A percentile compares a stretch with the other conserved stretches of the same genome.
These are phyloP conservation scores for Ganoderma sinense DNA, from an alignment of 1,284 basidiomycete genomes.

Conservation along the genomic window DNA sequence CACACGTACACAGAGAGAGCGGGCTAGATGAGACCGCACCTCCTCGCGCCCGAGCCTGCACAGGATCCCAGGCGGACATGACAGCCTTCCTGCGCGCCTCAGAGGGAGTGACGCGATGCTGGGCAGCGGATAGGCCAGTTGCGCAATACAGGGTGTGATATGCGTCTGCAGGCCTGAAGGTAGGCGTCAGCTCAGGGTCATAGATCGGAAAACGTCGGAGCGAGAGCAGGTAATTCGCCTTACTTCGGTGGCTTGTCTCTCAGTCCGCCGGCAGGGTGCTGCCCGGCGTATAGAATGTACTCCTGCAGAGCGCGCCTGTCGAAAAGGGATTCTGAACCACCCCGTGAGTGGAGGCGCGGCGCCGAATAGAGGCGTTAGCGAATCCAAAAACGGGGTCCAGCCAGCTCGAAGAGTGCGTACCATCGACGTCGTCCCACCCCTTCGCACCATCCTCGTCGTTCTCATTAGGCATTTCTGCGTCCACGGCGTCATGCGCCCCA, in stretches of 20 bases:
- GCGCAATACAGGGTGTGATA: conserved; percentile 95
- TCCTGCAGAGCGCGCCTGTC: conserved; percentile 83
- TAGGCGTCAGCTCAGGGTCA: conserved; percentile 9
- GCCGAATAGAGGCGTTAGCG: neutral
- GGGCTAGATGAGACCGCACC: conserved; percentile 36
- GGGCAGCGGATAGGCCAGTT: conserved; percentile 87
- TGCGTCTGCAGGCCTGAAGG: conserved; percentile 73
- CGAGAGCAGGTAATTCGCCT: conserved; percentile 15
- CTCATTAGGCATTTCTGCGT: conserved; percentile 41
- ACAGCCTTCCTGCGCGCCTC: conserved; percentile 51
- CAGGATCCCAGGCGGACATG: conserved; percentile 50
- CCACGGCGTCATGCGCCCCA: conserved; percentile 26
- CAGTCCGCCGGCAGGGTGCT: conserved; percentile 86
- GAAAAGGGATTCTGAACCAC: conserved; percentile 56
- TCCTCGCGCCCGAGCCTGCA: conserved; percentile 29
- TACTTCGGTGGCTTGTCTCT: conserved; percentile 96
- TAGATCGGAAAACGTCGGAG: neutral
- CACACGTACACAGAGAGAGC: neutral
- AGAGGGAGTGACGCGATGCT: conserved; percentile 75
- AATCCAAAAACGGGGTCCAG: neutral
- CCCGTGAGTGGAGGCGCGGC: conserved; percentile 1
- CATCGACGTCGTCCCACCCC: conserved; percentile 71
- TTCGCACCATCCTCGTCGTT: conserved; percentile 34
- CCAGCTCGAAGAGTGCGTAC: conserved; percentile 43
- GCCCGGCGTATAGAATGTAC: conserved; percentile 88